Conservation (phyloP, 2,329 filamentous ascomycete genomes). For the Pseudogymnoascus sp. region DNA sequence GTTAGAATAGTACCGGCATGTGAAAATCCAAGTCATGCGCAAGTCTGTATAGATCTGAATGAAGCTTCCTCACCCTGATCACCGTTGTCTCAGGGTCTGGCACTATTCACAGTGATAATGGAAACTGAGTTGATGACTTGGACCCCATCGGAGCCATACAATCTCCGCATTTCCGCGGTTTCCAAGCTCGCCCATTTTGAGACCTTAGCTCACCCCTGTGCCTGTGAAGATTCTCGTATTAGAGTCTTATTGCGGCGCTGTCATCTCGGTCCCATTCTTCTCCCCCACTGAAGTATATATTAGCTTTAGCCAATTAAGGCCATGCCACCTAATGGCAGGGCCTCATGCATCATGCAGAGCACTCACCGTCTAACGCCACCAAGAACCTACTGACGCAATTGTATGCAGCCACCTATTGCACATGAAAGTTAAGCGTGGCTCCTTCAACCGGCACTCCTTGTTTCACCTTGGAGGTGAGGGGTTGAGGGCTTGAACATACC, state of each 20-base stretch:
- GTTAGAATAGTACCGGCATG: background rate
- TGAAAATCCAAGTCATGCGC: background rate
- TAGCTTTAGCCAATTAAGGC: background rate
- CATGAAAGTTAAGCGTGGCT: background rate
- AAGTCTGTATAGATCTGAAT: background rate
- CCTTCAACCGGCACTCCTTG: background rate
- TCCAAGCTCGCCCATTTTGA: background rate
- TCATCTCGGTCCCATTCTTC: background rate
- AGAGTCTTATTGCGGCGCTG: background rate
- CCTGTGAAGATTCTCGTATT: background rate
- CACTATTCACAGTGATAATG: background rate
- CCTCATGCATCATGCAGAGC: background rate
- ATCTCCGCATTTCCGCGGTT: background rate
- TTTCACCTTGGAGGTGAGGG: background rate
- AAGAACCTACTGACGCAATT: slow-evolving; percentile 81
- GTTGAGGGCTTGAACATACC: slow-evolving; percentile 17
- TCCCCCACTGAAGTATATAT: slow-evolving; percentile 1
- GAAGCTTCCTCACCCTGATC: background rate
- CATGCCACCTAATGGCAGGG: background rate
- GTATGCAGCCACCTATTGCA: slow-evolving; percentile 54
- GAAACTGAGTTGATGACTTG: background rate
- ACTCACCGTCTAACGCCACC: slow-evolving; percentile 68
- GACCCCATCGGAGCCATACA: background rate
- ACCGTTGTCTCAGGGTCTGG: background rate
- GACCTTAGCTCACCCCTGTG: background rate